A percentile compares a stretch with the other conserved stretches of the same genome.
Evolutionary conservation across 768 basidiomycete genomes (phyloP).

Genomic region (Trametes elegans): DNA sequence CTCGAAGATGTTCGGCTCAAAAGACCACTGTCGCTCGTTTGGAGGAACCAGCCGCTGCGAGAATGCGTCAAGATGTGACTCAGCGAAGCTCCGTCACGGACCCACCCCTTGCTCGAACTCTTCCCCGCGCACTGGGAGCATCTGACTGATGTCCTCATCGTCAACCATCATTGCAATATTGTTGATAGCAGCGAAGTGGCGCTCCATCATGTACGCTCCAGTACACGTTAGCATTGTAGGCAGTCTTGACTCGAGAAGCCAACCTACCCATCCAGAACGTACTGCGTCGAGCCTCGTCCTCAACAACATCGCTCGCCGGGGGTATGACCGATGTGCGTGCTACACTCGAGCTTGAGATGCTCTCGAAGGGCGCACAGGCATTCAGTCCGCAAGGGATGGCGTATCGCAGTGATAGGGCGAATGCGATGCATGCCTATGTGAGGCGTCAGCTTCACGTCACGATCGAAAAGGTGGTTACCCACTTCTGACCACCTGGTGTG

Average conservation of each 20-base stretch:
- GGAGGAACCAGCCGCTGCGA: conserved; percentile 32
- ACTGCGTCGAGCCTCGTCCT: conserved; percentile 72
- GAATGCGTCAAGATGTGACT: conserved; percentile 30
- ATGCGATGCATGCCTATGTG: conserved; percentile 55
- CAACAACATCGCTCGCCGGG: conserved; percentile 57
- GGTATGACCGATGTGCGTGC: conserved; percentile 54
- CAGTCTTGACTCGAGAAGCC: neutral
- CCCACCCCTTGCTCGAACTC: conserved; percentile 63
- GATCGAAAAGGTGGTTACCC: conserved; percentile 1
- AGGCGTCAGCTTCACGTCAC: neutral
- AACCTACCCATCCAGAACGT: conserved; percentile 50
- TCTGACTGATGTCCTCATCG: conserved; percentile 70
- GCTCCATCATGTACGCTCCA: conserved; percentile 58
- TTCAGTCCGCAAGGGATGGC: conserved; percentile 69
- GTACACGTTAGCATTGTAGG: neutral
- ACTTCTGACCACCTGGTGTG: conserved; percentile 70
- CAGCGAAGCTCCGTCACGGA: neutral
- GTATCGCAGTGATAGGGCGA: conserved; percentile 56
- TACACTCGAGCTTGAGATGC: conserved; percentile 56
- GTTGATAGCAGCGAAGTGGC: conserved; percentile 64
- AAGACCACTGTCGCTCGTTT: conserved; percentile 64
- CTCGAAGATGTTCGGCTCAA: conserved; percentile 57
- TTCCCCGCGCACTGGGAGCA: conserved; percentile 61
- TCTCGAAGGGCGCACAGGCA: conserved; percentile 62
- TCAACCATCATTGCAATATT: conserved; percentile 72